Percentiles rank a stretch among this genome's conserved stretches.
phyloP scores from a whole-genome alignment of 2,329 filamentous ascomycete genomes.

The Leptoxyphium fumago region DNA sequence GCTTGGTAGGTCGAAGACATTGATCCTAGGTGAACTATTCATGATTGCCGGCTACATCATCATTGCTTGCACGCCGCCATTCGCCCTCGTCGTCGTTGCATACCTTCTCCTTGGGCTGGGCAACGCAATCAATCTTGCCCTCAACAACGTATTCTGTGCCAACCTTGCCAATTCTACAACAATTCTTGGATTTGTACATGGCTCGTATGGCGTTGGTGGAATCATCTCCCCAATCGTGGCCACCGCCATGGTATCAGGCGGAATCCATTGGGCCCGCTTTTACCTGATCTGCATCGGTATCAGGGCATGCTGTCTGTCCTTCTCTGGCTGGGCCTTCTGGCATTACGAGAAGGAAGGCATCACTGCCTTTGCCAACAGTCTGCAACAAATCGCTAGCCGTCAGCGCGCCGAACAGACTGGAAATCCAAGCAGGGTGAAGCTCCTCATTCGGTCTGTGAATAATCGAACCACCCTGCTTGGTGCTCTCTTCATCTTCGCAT shows the following conservation, averaged over 20 bases:
- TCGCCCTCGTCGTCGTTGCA: constrained; percentile 46
- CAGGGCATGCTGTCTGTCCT: constrained; percentile 39
- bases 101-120: constrained; percentile 47
- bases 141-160: constrained; percentile 43
- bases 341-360: constrained; percentile 49
- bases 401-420: constrained; percentile 21
- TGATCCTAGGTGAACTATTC: constrained; percentile 43
- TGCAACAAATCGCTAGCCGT: constrained; percentile 29
- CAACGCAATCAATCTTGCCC: constrained; percentile 35
- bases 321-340: constrained; percentile 54
- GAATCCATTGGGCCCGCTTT: constrained; percentile 53
- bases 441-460: constrained; percentile 35
- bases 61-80: constrained; percentile 54
- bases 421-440: constrained; percentile 30
- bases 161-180: constrained; percentile 38
- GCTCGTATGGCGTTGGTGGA: constrained; percentile 39
- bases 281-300: constrained; percentile 53
- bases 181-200: constrained; percentile 48
- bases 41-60: constrained; percentile 49
- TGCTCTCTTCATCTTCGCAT: constrained; percentile 70
- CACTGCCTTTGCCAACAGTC: constrained; percentile 26
- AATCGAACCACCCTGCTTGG: constrained; percentile 53
- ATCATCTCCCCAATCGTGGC: constrained; percentile 56
- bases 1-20: constrained; percentile 49
- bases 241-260: constrained; percentile 52